Conservation (phyloP, 2,329 filamentous ascomycete genomes). For the Penicillium sp. region DNA sequence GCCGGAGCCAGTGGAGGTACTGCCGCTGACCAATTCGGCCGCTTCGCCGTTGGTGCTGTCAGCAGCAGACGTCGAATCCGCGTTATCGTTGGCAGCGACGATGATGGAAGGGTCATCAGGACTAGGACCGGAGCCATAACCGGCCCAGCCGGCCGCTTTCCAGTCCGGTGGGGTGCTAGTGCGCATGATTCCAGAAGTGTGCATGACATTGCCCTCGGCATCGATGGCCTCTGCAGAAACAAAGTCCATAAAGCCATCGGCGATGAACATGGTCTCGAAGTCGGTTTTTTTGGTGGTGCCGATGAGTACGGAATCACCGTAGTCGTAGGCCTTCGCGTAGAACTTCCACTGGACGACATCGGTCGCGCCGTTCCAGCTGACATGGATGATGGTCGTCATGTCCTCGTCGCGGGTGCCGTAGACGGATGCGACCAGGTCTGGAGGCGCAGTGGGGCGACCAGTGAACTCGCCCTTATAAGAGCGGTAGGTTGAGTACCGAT, state of each 20-base stretch:
- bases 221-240: conserved; percentile 21
- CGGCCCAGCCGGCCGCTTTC: conserved; percentile 25
- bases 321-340: conserved; percentile 18
- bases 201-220: conserved; percentile 14
- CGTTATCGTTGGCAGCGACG: conserved; percentile 13
- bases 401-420: conserved; percentile 22
- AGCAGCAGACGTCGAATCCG: conserved; percentile 1
- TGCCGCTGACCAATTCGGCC: conserved; percentile 1
- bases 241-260: conserved; percentile 25
- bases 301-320: conserved; percentile 14
- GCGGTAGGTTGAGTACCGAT: conserved; percentile 34
- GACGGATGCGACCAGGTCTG: conserved; percentile 27
- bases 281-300: conserved; percentile 24
- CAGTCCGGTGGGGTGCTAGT: conserved; percentile 24
- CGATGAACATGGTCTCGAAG: conserved; percentile 29
- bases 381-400: conserved; percentile 17
- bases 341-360: conserved; percentile 30
- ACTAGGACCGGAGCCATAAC: conserved; percentile 14
- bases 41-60: conserved; percentile 1
- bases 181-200: conserved; percentile 20
- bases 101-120: conserved; percentile 25
- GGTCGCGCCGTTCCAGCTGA: conserved; percentile 30
- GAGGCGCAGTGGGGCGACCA: conserved; percentile 27
- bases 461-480: conserved; percentile 34
- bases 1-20: conserved; percentile 1